These are phyloP conservation scores for Chlorella sorokiniana DNA, from an alignment of 139 green algal genomes.

Conservation along the genomic window DNA sequence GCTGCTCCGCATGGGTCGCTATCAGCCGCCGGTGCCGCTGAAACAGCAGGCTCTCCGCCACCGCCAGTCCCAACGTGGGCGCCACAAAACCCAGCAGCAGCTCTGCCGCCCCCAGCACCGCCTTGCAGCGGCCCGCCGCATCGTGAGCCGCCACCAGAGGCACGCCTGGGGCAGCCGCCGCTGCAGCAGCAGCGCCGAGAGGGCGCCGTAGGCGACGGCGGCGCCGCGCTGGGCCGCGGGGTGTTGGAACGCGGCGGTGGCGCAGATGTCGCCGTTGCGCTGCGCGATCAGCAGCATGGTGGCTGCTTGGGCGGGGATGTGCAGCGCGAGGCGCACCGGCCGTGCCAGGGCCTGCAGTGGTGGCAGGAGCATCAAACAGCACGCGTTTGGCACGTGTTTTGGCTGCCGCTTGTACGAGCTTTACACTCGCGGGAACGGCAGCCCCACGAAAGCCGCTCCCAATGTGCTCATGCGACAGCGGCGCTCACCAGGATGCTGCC, in stretches of 20 bases:
- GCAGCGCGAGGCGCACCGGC: not conserved
- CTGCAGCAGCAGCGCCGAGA: not conserved
- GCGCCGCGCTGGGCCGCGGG: not conserved
- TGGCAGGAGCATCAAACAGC: not conserved
- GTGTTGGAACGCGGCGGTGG: not conserved
- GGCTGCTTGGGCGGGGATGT: conserved; percentile 4
- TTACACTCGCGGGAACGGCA: not conserved
- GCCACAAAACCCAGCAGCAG: conserved; percentile 9
- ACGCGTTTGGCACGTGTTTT: not conserved
- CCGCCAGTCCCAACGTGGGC: conserved; percentile 1
- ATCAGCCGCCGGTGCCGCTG: too few relatives aligned
- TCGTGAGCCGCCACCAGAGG: not conserved
- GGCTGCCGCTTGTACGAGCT: not conserved
- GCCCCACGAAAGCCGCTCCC: not conserved
- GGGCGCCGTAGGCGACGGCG: not conserved
- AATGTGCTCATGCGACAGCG: not conserved
- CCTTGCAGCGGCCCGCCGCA: not conserved
- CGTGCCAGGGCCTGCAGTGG: conserved; percentile 10
- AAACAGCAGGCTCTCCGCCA: not conserved
- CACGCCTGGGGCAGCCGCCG: not conserved
- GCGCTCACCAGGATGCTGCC: conserved; percentile 12
- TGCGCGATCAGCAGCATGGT: not conserved
- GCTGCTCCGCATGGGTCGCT: too few relatives aligned
- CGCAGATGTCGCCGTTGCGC: conserved; percentile 2
- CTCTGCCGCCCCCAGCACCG: conserved; percentile 1